Base-by-base conservation (phyloP, 2,329 filamentous ascomycete genomes). In the Colletotrichum lini region DNA sequence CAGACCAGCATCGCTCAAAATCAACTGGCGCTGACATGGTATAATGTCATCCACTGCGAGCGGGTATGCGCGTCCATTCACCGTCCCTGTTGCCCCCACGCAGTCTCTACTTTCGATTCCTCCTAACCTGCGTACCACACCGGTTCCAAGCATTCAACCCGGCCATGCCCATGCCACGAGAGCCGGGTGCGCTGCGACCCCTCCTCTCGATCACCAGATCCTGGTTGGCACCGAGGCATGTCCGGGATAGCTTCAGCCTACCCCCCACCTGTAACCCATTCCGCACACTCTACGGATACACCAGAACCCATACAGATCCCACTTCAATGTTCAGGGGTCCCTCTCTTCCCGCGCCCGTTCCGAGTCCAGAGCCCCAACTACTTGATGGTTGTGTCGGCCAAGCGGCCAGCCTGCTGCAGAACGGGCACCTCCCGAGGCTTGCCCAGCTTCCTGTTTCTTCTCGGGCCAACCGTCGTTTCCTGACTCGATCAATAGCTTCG, bases 241-340 rank as follows among this genome's bases (percentile, higher is more conserved):
- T 42, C 56, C 60, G 60, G 65, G 66, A 72, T 72, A 70, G 49
- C 70, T 65, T 72, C 67, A 70, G 56, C 30, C 60, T 61, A 21
- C 59, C 67, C 68, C 70, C 66, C 68, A 52, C 54, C 30, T 45
- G 38, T 50, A 52, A 44, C 45, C 64, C 69, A 49, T 72, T 26
- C 18, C 30, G 65, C 47, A 42, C 47, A 38, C 53, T 69, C 15
- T 9, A 35, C 30, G 30, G 30, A 35, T 49, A n/a, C 26, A 40
- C 44, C 58, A 16, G 50, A 53, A 23, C 54, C 53, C 53, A n/a
- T 64, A 72, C 59, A 53, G 65, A 42, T 54, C 54, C 69, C 59
- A 40, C 26, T 59, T 21, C 53, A 64, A 58, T 58, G 65, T 59
- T 26, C 53, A 64, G 65, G 65, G 65, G 65, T 59, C 40, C 23